Base-by-base conservation (phyloP, 1,139 yeast species). In the Citeromyces hawaiiensis region DNA sequence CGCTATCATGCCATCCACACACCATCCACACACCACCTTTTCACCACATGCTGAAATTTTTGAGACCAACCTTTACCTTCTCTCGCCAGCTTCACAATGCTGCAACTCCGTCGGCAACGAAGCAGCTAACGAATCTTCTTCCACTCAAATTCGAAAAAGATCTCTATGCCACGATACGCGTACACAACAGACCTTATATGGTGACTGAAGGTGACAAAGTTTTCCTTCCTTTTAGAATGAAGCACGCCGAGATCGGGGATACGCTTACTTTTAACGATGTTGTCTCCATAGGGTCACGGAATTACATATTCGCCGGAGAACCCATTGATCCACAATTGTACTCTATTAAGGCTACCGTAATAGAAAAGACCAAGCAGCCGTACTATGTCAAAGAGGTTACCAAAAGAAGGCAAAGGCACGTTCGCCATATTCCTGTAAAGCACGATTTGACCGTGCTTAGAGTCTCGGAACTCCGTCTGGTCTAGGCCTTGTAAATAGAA, bases 141-240 rank as follows among this genome's bases (percentile, higher is more conserved):
- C 77, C 86, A 9, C 61, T 88, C 46, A 83, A 80, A 54, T 70
- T 75, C 43, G 83, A 86, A 45, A 62, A 65, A 38, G 68, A 72
- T 45, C 61, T 91, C 36, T 91, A 87, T 54, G 98, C 98, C 39
- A 69, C 85, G 7, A 71, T 88, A 49, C 78, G 75, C 51, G 71
- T 93, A 37, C 93, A 87, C 62, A 77, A 81, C 56, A 76, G 87
- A 59, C 86, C 94, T 37, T 88, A 85, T 53, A 65, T 91, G 45
- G 94, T 93, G 17, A 87, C 98, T 16, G 75, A 80, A 48, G 98
- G 98, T 16, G 99, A 93, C 57, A 72, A 68, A 48, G 73, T 91
- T 39, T 70, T 77, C 36, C 61, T 91, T 33, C 96, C 96, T 2
- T 87, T 73, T 58, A 72, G 76, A 47, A 57, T 91, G 64, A 79